These are phyloP conservation scores for Dactylellina drechsleri DNA, from an alignment of 2,329 filamentous ascomycete genomes.

Conservation along the genomic window DNA sequence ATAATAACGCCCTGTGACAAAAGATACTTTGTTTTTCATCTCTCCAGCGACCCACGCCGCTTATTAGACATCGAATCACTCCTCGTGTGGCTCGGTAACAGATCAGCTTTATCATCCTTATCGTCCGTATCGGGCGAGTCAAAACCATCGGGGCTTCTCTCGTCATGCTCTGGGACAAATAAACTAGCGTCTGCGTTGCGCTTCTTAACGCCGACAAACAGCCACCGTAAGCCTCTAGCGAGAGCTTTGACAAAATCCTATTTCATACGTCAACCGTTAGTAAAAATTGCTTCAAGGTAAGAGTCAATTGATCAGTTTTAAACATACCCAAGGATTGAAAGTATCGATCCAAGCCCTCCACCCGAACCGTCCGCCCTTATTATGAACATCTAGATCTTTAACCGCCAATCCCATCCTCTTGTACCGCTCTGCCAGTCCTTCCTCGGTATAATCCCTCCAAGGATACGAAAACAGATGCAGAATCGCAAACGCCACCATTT, in stretches of 20 bases:
- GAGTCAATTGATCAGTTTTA: too few relatives aligned
- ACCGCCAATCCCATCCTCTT: constrained; percentile 64
- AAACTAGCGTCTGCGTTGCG: constrained; percentile 68
- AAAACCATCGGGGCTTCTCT: constrained; percentile 14
- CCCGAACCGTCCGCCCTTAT: constrained; percentile 63
- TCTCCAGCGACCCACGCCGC: constrained; percentile 17
- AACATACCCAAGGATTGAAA: constrained; percentile 51
- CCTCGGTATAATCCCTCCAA: constrained; percentile 73
- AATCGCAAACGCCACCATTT: constrained; percentile 83
- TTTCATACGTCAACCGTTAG: constrained; percentile 65
- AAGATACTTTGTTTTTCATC: constrained; percentile 1
- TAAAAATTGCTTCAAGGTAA: constrained; percentile 60
- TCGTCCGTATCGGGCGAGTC: constrained; percentile 31
- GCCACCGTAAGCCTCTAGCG: constrained; percentile 80
- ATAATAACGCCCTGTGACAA: background rate
- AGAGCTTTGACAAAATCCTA: constrained; percentile 86
- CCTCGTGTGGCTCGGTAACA: constrained; percentile 37
- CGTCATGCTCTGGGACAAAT: constrained; percentile 60
- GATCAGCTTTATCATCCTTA: constrained; percentile 39
- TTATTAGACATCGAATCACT: constrained; percentile 32
- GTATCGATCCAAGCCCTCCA: constrained; percentile 52
- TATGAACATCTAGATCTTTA: constrained; percentile 60
- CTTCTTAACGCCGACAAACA: constrained; percentile 76
- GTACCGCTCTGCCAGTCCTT: constrained; percentile 65
- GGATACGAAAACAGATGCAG: constrained; percentile 86